Percentiles rank a stretch among this genome's conserved stretches.
phyloP scores from a whole-genome alignment of 805 yeast genomes.

The Kockiozyma suomiensis region DNA sequence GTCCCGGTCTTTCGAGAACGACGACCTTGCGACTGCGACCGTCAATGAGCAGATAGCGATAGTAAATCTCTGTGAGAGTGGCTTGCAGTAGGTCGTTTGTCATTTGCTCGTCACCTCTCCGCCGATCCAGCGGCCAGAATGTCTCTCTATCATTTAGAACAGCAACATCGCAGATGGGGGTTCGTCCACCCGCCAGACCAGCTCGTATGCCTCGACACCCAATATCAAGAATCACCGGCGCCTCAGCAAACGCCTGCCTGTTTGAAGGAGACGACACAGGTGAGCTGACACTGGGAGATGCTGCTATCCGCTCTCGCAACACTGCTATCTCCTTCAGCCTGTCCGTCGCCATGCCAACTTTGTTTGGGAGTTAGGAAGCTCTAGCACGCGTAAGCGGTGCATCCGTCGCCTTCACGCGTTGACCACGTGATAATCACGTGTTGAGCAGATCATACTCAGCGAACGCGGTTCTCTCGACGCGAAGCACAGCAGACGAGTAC shows the following conservation, averaged over 20 bases:
- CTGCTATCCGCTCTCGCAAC: background rate
- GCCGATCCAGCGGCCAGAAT: constrained; percentile 15
- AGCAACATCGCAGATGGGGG: constrained; percentile 11
- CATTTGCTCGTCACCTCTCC: background rate
- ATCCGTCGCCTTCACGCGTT: background rate
- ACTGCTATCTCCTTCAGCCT: background rate
- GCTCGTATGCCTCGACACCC: constrained; percentile 30
- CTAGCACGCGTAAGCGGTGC: no score
- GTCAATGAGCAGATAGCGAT: constrained; percentile 15
- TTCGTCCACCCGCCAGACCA: constrained; percentile 21
- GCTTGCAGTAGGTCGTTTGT: constrained; percentile 11
- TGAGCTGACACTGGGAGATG: constrained; percentile 13
- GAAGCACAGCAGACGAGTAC: background rate
- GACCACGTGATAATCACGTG: background rate
- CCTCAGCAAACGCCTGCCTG: constrained; percentile 15
- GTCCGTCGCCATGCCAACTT: background rate
- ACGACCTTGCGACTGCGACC: constrained; percentile 29
- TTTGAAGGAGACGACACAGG: constrained; percentile 17
- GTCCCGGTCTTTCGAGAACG: constrained; percentile 23
- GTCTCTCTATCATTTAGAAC: background rate
- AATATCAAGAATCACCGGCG: constrained; percentile 28
- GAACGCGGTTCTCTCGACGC: background rate
- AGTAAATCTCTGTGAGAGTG: constrained; percentile 8
- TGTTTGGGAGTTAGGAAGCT: no score
- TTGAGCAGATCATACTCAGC: no score